These are phyloP conservation scores for Tetragonia tetragonoides DNA, from an alignment of 148 eudicot species.

Conservation along the genomic window DNA sequence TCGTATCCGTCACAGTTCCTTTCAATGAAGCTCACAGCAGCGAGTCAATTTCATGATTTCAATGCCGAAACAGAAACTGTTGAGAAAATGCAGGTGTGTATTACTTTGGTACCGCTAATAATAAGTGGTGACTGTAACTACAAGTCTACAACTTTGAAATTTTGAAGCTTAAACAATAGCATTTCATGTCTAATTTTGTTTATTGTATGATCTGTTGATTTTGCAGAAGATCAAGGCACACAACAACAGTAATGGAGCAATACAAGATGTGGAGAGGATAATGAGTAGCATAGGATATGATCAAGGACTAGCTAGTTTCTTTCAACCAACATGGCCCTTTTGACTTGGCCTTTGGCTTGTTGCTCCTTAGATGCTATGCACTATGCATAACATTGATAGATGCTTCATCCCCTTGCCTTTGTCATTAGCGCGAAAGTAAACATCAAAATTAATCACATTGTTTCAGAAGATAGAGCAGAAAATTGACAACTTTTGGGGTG, in stretches of 20 bases:
- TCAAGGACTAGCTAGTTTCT: conserved; percentile 29
- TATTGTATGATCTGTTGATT: conserved; percentile 3
- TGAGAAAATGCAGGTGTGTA: conserved; percentile 40
- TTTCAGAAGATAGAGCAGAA: conserved; percentile 9
- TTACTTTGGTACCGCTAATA: background rate
- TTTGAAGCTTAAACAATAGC: background rate
- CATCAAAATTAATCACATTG: background rate
- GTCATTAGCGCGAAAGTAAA: conserved; percentile 17
- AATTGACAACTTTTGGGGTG: background rate
- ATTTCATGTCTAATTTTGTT: background rate
- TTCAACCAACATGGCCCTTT: conserved; percentile 48
- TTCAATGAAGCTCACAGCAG: conserved; percentile 77
- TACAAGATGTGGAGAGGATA: conserved; percentile 44
- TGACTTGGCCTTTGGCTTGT: conserved; percentile 48
- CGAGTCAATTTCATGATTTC: conserved; percentile 57
- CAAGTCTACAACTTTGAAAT: background rate
- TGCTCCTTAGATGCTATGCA: conserved; percentile 31
- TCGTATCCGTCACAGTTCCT: conserved; percentile 48
- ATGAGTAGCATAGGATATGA: conserved; percentile 25
- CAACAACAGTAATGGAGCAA: conserved; percentile 30
- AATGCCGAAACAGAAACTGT: conserved; percentile 38
- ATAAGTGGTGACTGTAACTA: background rate
- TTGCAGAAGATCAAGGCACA: conserved; percentile 50
- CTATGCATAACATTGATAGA: background rate
- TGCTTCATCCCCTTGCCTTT: conserved; percentile 7